Conservation (phyloP, 2,329 filamentous ascomycete genomes). For the Fusarium begoniae region DNA sequence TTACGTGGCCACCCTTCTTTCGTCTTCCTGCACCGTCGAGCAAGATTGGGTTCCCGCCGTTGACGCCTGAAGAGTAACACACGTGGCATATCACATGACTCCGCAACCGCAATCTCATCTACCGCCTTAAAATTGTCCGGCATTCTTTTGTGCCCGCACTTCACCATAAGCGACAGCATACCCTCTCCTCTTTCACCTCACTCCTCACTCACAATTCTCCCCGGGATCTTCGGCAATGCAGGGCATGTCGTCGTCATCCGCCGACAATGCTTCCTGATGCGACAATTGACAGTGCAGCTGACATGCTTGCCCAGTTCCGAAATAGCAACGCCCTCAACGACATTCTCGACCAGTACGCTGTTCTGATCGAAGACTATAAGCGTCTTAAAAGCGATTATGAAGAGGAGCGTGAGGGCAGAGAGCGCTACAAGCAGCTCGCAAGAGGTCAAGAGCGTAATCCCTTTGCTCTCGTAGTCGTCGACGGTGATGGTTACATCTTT, state of each 20-base stretch:
- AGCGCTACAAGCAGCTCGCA: slow-evolving; percentile 64
- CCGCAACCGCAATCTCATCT: neutral
- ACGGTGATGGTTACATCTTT: slow-evolving; percentile 68
- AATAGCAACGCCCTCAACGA: slow-evolving; percentile 39
- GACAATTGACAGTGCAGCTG: slow-evolving; percentile 34
- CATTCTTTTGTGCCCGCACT: neutral
- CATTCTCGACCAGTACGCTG: slow-evolving; percentile 46
- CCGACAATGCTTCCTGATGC: slow-evolving; percentile 35
- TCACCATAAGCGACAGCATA: slow-evolving; percentile 8
- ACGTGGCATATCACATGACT: slow-evolving; percentile 22
- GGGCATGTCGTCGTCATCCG: slow-evolving; percentile 7
- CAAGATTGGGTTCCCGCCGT: neutral
- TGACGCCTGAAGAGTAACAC: slow-evolving; percentile 3
- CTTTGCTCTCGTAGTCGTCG: slow-evolving; percentile 69
- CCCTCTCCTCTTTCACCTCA: neutral
- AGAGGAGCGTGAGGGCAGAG: slow-evolving; percentile 61
- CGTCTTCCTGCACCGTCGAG: neutral
- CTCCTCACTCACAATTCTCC: neutral
- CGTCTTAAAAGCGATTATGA: slow-evolving; percentile 66
- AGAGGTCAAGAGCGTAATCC: slow-evolving; percentile 61
- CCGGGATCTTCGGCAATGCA: slow-evolving; percentile 20
- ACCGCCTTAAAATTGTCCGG: slow-evolving; percentile 2
- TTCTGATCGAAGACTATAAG: slow-evolving; percentile 63
- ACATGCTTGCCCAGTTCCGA: slow-evolving; percentile 46
- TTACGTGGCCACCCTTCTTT: neutral